phyloP scores from a whole-genome alignment of 2,329 filamentous ascomycete species.

The Scolecobasidium constrictum region DNA sequence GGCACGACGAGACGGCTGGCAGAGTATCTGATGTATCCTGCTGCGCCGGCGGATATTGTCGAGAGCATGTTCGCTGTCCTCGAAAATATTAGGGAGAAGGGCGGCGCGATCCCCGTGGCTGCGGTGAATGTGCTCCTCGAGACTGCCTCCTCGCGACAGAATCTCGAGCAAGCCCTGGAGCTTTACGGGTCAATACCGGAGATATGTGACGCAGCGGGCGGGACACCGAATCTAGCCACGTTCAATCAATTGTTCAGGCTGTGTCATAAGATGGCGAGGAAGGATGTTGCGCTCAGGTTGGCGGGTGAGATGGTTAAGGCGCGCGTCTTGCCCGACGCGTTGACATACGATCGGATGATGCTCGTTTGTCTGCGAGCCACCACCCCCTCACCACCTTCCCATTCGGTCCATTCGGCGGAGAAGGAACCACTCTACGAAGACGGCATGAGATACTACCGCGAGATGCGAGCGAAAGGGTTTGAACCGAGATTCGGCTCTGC shows the following conservation, averaged over 20 bases:
- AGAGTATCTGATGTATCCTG: conserved; percentile 21
- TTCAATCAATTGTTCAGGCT: conserved; percentile 50
- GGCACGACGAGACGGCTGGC: conserved; percentile 54
- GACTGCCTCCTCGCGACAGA: conserved; percentile 32
- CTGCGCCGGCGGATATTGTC: conserved; percentile 37
- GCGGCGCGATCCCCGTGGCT: conserved; percentile 39
- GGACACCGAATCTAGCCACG: conserved; percentile 34
- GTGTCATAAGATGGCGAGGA: conserved; percentile 31
- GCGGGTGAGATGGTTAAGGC: conserved; percentile 51
- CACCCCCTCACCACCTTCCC: too few relatives aligned
- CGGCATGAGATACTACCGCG: conserved; percentile 38
- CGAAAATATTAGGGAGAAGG: conserved; percentile 39
- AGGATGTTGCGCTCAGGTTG: conserved; percentile 49
- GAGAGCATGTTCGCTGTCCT: conserved; percentile 28
- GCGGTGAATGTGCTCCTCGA: conserved; percentile 43
- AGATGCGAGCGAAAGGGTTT: conserved; percentile 31
- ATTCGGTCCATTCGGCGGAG: too few relatives aligned
- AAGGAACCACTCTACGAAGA: conserved; percentile 30
- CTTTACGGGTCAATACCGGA: conserved; percentile 51
- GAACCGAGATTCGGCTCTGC: conserved; percentile 22
- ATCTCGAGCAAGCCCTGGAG: conserved; percentile 42
- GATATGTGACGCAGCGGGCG: conserved; percentile 31
- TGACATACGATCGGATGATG: conserved; percentile 53
- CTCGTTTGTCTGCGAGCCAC: conserved; percentile 42
- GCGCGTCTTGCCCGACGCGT: conserved; percentile 40